Evolutionary conservation across 352 stramenopile species (phyloP), one percentile per base, ranked within the genome.

Genomic region (Lagenidium giganteum): DNA sequence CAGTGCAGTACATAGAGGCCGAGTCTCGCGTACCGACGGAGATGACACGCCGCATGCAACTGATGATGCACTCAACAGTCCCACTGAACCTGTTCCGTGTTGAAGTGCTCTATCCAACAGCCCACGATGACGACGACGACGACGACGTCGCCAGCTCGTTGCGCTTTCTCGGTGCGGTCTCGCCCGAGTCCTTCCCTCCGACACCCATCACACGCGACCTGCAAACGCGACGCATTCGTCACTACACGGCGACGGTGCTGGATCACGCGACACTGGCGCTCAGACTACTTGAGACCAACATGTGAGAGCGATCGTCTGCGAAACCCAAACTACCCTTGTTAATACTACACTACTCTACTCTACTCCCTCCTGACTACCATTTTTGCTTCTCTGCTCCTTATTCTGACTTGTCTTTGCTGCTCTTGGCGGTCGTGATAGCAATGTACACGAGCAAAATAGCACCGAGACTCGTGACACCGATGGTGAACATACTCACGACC

Each of bases 21-120:
- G 76, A 82, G 55, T 67, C 75, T 2, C 57, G 49, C 9, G 65
- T 92, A 17, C 68, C 79, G 14, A 69, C 61, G 6, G 70, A 75
- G 34, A 72, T 92, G 47, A 76, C 64, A 30, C 76, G 63, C 4
- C 61, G 69, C 14, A 92, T 92, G 79, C 58, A 57, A 5, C 50
- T 67, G 42, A 92, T 92, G 76, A 92, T 92, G 79, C 74, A 92
- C 43, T 85, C 73, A 31, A 68, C 59, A 13, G 67, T 92, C 13
- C 67, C 79, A 25, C 48, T 81, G 17, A 92, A 87, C 49, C 63
- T 92, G 8, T 92, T 92, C 43, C 79, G 76, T 4, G 79, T 69
- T 11, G 75, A 61, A 1, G 79, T 92, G 28, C 62, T 58, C 22
- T 70, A 78, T 20, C 51, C 43, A 5, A 67, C 37, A 9, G 51